These are phyloP conservation scores for Trametes hirsuta DNA, from an alignment of 1,284 basidiomycete species.

Conservation along the genomic window DNA sequence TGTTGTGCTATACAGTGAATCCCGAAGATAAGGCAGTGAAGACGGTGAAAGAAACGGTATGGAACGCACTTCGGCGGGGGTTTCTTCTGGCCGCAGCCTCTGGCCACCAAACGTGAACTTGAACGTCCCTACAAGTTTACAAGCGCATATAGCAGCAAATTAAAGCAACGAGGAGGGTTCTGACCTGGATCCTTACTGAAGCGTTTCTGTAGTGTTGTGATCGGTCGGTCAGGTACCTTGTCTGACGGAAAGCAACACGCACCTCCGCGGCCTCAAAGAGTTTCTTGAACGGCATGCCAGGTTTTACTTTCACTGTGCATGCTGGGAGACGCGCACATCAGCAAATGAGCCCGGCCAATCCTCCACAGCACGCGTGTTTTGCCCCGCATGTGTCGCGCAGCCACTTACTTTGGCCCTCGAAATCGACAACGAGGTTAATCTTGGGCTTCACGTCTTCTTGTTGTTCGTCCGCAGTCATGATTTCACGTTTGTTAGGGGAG, in stretches of 20 bases:
- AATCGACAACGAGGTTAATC: slow-evolving; percentile 56
- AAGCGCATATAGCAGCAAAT: neutral
- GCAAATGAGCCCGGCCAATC: neutral
- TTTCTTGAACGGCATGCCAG: slow-evolving; percentile 63
- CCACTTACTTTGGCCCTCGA: slow-evolving; percentile 50
- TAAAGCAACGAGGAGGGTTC: slow-evolving; percentile 22
- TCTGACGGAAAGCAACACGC: slow-evolving; percentile 19
- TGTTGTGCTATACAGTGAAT: slow-evolving; percentile 41
- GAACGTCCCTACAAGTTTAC: slow-evolving; percentile 48
- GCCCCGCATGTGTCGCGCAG: neutral
- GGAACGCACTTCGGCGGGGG: slow-evolving; percentile 51
- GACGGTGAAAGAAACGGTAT: neutral
- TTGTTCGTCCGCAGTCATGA: slow-evolving; percentile 36
- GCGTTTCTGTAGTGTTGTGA: slow-evolving; percentile 46
- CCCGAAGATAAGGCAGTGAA: neutral
- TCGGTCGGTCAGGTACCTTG: neutral
- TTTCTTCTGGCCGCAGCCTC: slow-evolving; percentile 50
- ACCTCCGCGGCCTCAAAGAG: slow-evolving; percentile 70
- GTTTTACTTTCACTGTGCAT: slow-evolving; percentile 62
- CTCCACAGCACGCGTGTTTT: slow-evolving; percentile 1
- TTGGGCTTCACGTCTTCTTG: slow-evolving; percentile 71
- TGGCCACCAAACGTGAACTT: slow-evolving; percentile 59
- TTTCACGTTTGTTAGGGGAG: neutral
- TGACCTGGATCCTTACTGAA: slow-evolving; percentile 61
- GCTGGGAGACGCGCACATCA: slow-evolving; percentile 16